phyloP scores from a whole-genome alignment of 805 yeast genomes.

The Candida suzukii region DNA sequence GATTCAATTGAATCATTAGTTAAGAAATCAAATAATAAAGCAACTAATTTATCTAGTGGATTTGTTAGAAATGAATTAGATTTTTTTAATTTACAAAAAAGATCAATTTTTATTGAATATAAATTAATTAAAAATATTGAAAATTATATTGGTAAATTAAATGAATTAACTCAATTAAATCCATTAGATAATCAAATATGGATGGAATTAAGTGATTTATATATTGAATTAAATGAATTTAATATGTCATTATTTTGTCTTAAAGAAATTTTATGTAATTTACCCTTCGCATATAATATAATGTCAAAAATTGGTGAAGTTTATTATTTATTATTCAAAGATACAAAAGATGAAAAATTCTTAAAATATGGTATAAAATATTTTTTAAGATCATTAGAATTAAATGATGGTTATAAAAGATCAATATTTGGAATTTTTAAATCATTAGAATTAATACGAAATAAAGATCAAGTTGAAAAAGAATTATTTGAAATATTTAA shows the following conservation, averaged over 20 bases:
- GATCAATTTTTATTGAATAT: slow-evolving; percentile 12
- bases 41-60: slow-evolving; percentile 14
- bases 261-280: slow-evolving; percentile 61
- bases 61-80: slow-evolving; percentile 10
- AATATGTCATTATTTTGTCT: slow-evolving; percentile 60
- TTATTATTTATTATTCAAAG: slow-evolving; percentile 12
- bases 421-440: slow-evolving; percentile 68
- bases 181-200: slow-evolving; percentile 76
- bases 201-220: slow-evolving; percentile 70
- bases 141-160: slow-evolving; percentile 49
- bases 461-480: neutral
- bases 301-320: slow-evolving; percentile 60
- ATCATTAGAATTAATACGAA: slow-evolving; percentile 12
- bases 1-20: slow-evolving; percentile 9
- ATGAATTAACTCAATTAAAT: slow-evolving; percentile 47
- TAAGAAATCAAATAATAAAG: slow-evolving; percentile 9
- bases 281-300: slow-evolving; percentile 64
- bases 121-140: slow-evolving; percentile 9
- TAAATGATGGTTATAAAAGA: slow-evolving; percentile 59
- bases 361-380: slow-evolving; percentile 30
- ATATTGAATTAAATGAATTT: slow-evolving; percentile 51
- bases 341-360: slow-evolving; percentile 1
- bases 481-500: neutral
- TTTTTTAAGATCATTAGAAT: slow-evolving; percentile 67
- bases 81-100: slow-evolving; percentile 15